Conservation (phyloP, 805 yeast genomes). For the Lachancea meyersii region DNA sequence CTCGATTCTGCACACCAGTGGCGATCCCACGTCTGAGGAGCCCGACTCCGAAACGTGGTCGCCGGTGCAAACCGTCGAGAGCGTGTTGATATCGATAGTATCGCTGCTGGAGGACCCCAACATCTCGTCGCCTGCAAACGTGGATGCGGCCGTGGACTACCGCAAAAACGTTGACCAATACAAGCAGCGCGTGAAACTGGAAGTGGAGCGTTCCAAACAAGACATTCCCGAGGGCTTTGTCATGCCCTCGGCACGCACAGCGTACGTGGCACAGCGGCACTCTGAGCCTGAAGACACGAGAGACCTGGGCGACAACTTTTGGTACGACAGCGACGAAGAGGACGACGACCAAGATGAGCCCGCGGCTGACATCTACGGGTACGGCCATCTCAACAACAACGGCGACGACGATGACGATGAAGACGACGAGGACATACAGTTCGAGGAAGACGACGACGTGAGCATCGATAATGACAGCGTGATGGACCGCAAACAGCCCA, state of each 20-base stretch:
- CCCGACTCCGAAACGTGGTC: conserved; percentile 94
- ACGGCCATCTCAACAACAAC: conserved; percentile 40
- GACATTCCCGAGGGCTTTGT: conserved; percentile 84
- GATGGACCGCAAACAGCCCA: conserved; percentile 33
- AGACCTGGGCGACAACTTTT: conserved; percentile 72
- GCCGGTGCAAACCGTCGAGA: conserved; percentile 87
- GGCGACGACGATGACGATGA: conserved; percentile 37
- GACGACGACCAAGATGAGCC: conserved; percentile 63
- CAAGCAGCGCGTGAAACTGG: conserved; percentile 66
- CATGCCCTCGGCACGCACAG: conserved; percentile 63
- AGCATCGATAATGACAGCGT: conserved; percentile 32
- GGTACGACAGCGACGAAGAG: conserved; percentile 69
- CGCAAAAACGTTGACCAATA: conserved; percentile 75
- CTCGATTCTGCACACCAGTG: conserved; percentile 85
- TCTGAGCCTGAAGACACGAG: conserved; percentile 40
- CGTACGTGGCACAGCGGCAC: conserved; percentile 38
- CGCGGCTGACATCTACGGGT: conserved; percentile 50
- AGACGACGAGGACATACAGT: conserved; percentile 26
- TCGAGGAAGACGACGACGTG: conserved; percentile 28
- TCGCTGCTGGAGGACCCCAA: conserved; percentile 92
- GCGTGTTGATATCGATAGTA: conserved; percentile 82
- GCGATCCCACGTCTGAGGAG: conserved; percentile 85
- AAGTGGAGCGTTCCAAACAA: conserved; percentile 74
- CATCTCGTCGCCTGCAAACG: conserved; percentile 88
- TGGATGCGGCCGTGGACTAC: conserved; percentile 90